A percentile compares a stretch with the other conserved stretches of the same genome.
These are phyloP conservation scores for Colletotrichum australisinense DNA, from an alignment of 2,329 filamentous ascomycete species.

Conservation along the genomic window DNA sequence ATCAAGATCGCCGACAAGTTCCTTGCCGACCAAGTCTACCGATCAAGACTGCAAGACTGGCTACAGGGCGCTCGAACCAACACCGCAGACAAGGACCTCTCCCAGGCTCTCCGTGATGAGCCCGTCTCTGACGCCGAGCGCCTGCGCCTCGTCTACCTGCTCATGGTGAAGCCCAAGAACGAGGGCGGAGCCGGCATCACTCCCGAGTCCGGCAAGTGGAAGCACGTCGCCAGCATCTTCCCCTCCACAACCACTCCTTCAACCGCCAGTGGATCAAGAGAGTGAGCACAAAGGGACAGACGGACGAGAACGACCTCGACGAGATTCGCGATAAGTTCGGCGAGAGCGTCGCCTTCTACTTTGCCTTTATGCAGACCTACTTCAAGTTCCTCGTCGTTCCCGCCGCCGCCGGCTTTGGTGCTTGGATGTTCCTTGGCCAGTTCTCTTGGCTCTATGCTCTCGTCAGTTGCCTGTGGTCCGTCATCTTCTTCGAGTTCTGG, in stretches of 20 bases:
- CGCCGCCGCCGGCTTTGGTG: conserved; percentile 78
- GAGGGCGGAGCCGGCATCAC: conserved; percentile 85
- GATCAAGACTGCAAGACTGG: conserved; percentile 92
- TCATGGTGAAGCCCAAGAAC: conserved; percentile 79
- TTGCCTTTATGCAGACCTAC: conserved; percentile 92
- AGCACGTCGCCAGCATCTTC: conserved; percentile 78
- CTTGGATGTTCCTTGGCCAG: conserved; percentile 85
- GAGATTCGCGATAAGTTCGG: conserved; percentile 82
- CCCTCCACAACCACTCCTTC: conserved; percentile 80
- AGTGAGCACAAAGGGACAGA: conserved; percentile 77
- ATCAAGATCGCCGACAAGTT: conserved; percentile 80
- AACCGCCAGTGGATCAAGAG: conserved; percentile 82
- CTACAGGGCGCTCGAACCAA: conserved; percentile 85
- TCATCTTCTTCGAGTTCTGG: conserved; percentile 95
- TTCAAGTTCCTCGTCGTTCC: conserved; percentile 88
- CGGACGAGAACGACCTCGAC: conserved; percentile 75
- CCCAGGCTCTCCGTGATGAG: conserved; percentile 75
- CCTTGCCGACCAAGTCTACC: conserved; percentile 84
- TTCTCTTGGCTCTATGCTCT: conserved; percentile 87
- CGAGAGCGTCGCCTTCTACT: conserved; percentile 92
- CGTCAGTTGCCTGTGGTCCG: conserved; percentile 85
- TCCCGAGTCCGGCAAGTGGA: conserved; percentile 76
- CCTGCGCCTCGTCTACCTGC: conserved; percentile 86
- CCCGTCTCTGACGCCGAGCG: conserved; percentile 90
- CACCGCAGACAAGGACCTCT: conserved; percentile 79